phyloP scores from a whole-genome alignment of 169 alveolate species.

The Ichthyophthirius multifiliis region DNA sequence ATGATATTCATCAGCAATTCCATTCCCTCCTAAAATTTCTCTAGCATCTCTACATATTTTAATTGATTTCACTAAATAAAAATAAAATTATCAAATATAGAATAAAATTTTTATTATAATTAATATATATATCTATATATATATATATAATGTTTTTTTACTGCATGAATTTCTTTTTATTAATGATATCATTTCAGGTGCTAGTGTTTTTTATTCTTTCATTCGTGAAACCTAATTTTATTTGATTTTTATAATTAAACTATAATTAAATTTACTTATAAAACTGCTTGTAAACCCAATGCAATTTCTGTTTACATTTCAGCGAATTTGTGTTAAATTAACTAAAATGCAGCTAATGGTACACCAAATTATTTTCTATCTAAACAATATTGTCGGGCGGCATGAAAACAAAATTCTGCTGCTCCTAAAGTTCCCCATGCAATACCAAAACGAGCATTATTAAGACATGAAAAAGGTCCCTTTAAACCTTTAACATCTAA shows the following conservation, averaged over 20 bases:
- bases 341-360: slow-evolving; percentile 69
- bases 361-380: slow-evolving; percentile 71
- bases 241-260: neutral
- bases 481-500: slow-evolving; percentile 71
- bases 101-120: neutral
- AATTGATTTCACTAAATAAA: slow-evolving; percentile 51
- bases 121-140: too few relatives aligned
- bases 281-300: slow-evolving; percentile 55
- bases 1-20: slow-evolving; percentile 84
- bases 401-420: slow-evolving; percentile 76
- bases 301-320: slow-evolving; percentile 75
- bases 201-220: slow-evolving; percentile 60
- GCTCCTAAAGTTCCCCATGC: slow-evolving; percentile 88
- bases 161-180: slow-evolving; percentile 66
- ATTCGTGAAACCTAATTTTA: slow-evolving; percentile 42
- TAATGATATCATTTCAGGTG: slow-evolving; percentile 68
- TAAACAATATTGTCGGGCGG: slow-evolving; percentile 65
- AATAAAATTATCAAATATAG: neutral
- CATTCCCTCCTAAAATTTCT: slow-evolving; percentile 86
- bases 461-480: slow-evolving; percentile 82
- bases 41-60: slow-evolving; percentile 80
- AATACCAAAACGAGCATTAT: slow-evolving; percentile 82
- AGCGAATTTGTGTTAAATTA: slow-evolving; percentile 76
- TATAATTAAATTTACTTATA: slow-evolving; percentile 17
- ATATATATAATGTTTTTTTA: too few relatives aligned